Evolutionary conservation across 441 rosid species (phyloP), one percentile per base, ranked within the genome.

Genomic region (Dalechampia spathulata): DNA sequence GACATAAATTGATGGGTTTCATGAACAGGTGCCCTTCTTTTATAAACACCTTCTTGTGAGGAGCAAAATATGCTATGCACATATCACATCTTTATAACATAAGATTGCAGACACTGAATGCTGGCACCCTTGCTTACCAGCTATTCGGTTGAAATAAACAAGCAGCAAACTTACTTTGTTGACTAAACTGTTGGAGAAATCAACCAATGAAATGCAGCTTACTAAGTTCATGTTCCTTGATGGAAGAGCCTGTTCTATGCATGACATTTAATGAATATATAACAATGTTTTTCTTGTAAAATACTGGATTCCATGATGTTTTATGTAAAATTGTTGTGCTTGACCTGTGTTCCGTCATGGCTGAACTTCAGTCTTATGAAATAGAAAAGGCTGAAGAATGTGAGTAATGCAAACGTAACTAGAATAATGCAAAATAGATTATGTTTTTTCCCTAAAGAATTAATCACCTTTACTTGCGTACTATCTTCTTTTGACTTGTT

Each of bases 41-140:
- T n/a, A n/a, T n/a, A 8, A 28, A 48, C 13, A 14, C 49, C 17
- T 53, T 26, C 22, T 49, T 28, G 52, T 60, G 19, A 47, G 19
- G 58, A 44, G 52, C 41, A 26, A 17, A 19, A 63, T 12, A 25
- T 61, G 21, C 16, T 34, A 30, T 43, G 65, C 53, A 34, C n/a
- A 44, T 45, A 28, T 60, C 15, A 17, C 48, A 36, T 17, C 21
- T 44, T n/a, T 23, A 30, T 3, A 30, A 30, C 5, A 30, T 30
- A 30, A 30, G 27, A 41, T 16, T 21, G 11, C 22, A 41, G 43
- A 30, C 14, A 11, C 32, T 25, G 38, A 17, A 36, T 25, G 16
- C 49, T 20, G 15, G 28, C 22, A 28, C 40, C 32, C 32, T 3
- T 14, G 15, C 41, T 58, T 0, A 22, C 2, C 32, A 19, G n/a